phyloP scores from a whole-genome alignment of 2,329 filamentous ascomycete genomes.

The Nothophaeocryptopus gaeumannii region DNA sequence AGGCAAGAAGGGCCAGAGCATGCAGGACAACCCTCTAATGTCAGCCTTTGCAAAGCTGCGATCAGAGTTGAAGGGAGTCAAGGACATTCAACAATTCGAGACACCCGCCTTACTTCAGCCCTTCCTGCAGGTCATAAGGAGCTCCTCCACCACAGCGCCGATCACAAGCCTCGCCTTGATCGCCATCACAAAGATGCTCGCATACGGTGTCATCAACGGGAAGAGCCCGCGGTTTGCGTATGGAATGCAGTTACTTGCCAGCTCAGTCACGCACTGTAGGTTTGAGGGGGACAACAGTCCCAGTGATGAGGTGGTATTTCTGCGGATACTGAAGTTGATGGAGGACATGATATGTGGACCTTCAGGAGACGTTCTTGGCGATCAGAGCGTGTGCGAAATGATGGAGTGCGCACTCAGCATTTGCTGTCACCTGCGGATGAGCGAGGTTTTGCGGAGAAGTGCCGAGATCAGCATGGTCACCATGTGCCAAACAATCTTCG shows the following conservation, averaged over 20 bases:
- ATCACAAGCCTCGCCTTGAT: slow-evolving; percentile 94
- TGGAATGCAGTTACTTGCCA: slow-evolving; percentile 91
- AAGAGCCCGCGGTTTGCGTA: slow-evolving; percentile 82
- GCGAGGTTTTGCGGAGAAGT: slow-evolving; percentile 82
- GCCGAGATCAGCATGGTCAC: slow-evolving; percentile 97
- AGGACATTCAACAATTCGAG: slow-evolving; percentile 84
- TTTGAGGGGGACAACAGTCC: slow-evolving; percentile 95
- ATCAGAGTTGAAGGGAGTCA: slow-evolving; percentile 80
- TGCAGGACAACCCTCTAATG: slow-evolving; percentile 96
- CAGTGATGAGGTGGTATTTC: slow-evolving; percentile 89
- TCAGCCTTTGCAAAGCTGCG: slow-evolving; percentile 88
- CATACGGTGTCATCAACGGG: slow-evolving; percentile 84
- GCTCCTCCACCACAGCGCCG: slow-evolving; percentile 90
- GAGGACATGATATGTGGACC: slow-evolving; percentile 96
- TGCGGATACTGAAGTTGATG: slow-evolving; percentile 95
- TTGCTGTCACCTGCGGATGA: slow-evolving; percentile 90
- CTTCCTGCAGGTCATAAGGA: slow-evolving; percentile 93
- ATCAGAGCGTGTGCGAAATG: slow-evolving; percentile 98
- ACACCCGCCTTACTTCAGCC: slow-evolving; percentile 85
- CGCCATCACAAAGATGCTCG: slow-evolving; percentile 92
- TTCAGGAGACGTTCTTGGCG: slow-evolving; percentile 87
- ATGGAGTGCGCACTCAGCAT: slow-evolving; percentile 98
- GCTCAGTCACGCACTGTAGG: slow-evolving; percentile 93
- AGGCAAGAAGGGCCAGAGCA: slow-evolving; percentile 93
- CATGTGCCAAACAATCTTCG: slow-evolving; percentile 99